Percentiles rank a stretch among this genome's conserved stretches.
Conservation (phyloP, 1,139 yeast genomes). For the Taphrina pruni region DNA sequence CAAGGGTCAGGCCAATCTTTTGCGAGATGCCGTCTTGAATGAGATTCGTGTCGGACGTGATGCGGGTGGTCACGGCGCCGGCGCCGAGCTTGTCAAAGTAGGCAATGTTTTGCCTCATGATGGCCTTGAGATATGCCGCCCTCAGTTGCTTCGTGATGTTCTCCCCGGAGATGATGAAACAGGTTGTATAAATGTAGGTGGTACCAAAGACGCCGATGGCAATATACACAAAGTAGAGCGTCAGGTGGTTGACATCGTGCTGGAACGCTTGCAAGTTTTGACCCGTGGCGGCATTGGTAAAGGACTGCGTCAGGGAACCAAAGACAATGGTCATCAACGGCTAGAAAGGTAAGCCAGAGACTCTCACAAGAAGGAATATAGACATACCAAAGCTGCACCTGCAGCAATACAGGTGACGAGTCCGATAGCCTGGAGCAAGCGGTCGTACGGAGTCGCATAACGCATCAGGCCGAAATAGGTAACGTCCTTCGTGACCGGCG, state of each 20-base stretch:
- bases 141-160: constrained; percentile 55
- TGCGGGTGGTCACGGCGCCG: constrained; percentile 55
- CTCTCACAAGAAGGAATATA: not conserved
- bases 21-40: constrained; percentile 58
- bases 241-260: constrained; percentile 46
- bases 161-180: constrained; percentile 54
- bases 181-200: constrained; percentile 47
- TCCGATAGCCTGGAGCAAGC: constrained; percentile 24
- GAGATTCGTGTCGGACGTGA: constrained; percentile 55
- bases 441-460: constrained; percentile 27
- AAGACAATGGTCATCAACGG: constrained; percentile 50
- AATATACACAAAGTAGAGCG: constrained; percentile 48
- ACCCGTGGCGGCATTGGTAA: constrained; percentile 50
- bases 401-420: constrained; percentile 37
- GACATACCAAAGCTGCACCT: constrained; percentile 35
- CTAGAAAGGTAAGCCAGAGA: constrained; percentile 46
- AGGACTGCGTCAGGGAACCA: constrained; percentile 52
- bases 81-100: constrained; percentile 57
- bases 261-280: constrained; percentile 46
- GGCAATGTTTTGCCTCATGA: constrained; percentile 56
- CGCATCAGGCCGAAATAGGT: constrained; percentile 35
- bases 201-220: constrained; percentile 48
- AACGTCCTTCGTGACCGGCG: constrained; percentile 22
- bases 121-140: constrained; percentile 53
- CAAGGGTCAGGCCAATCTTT: constrained; percentile 54